Percentiles rank a stretch among this genome's conserved stretches.
Evolutionary conservation across 805 yeast species (phyloP).

Genomic region (Ogataea parapolymorpha): DNA sequence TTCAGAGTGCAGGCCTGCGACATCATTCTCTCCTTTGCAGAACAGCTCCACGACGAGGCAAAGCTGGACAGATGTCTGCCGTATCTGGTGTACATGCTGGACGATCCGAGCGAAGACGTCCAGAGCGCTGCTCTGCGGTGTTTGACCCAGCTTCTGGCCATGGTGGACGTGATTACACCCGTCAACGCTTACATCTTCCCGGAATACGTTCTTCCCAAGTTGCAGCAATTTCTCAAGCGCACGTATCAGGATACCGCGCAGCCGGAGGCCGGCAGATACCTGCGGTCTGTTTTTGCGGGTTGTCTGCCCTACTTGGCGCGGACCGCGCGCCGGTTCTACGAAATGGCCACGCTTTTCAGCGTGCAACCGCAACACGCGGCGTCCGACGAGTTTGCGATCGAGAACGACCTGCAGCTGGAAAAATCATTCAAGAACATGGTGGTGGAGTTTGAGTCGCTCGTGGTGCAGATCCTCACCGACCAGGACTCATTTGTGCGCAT

Average conservation of each 20-base stretch:
- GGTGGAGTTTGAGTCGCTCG: constrained; percentile 59
- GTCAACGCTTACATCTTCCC: constrained; percentile 74
- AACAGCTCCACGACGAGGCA: constrained; percentile 72
- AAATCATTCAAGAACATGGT: constrained; percentile 43
- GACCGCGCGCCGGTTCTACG: constrained; percentile 59
- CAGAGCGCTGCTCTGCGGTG: constrained; percentile 63
- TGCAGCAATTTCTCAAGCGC: constrained; percentile 42
- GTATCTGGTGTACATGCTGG: constrained; percentile 66
- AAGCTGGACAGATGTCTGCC: constrained; percentile 87
- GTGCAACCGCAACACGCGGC: constrained; percentile 18
- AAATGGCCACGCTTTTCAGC: constrained; percentile 52
- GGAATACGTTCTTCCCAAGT: constrained; percentile 76
- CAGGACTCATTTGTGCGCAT: constrained; percentile 61
- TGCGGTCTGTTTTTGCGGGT: constrained; percentile 66
- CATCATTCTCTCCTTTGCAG: constrained; percentile 70
- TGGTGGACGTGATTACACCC: constrained; percentile 65
- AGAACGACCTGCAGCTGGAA: constrained; percentile 34
- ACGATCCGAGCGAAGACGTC: constrained; percentile 63
- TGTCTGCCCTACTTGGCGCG: constrained; percentile 72
- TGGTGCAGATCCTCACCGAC: constrained; percentile 69
- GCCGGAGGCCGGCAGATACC: constrained; percentile 33
- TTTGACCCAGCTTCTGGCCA: constrained; percentile 61
- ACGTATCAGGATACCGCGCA: constrained; percentile 30
- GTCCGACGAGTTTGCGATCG: constrained; percentile 35
- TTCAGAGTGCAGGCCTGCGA: constrained; percentile 71